Base-by-base conservation (phyloP, 306 rosid genomes). In the Mimosa bimucronata region DNA sequence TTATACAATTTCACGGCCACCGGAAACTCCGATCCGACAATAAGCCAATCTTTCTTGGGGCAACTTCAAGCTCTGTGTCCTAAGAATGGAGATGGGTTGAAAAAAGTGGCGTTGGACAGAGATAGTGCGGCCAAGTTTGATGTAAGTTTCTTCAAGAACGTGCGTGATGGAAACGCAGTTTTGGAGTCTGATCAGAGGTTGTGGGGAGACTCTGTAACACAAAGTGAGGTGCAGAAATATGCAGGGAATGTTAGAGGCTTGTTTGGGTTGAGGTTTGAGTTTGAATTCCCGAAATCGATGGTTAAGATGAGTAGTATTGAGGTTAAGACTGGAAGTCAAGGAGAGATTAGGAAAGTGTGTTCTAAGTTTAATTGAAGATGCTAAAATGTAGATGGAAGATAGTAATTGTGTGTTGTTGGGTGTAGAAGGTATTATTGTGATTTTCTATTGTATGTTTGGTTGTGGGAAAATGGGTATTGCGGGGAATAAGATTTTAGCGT, bases 171-270 rank as follows among this genome's bases (percentile, higher is more conserved):
- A 0, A 92, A 87, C 34, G 92, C 72, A 5, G 77, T 92, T 70
- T 69, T 90, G 48, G 94, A 92, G 86, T 94, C 97, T 1, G 98
- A 91, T 21, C 95, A 90, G 80, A 84, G 93, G 86, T 84, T 93
- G 3, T 90, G 91, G 92, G 91, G 86, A 28, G 90, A 89, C 42
- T 60, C 85, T 31, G 53, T 58, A 18, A 88, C 94, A 0, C 70
- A 71, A 25, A 81, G 42, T 55, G 48, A 87, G 25, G 90, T 92
- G 69, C 83, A 90, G 44, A 84, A 66, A 4, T 92, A 90, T 70
- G 97, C 89, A 0, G 91, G 97, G 5, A 88, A 0, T 37, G 38
- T 88, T 16, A 82, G 88, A 66, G 94, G 91, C 29, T 65, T 90
- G 6, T 42, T 92, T 15, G 92, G 97, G 11, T 53, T 88, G 11